Percentiles rank a stretch among this genome's conserved stretches.
These are phyloP conservation scores for Linnemannia exigua DNA, from an alignment of 192 early-diverging fungal genomes.

Conservation along the genomic window DNA sequence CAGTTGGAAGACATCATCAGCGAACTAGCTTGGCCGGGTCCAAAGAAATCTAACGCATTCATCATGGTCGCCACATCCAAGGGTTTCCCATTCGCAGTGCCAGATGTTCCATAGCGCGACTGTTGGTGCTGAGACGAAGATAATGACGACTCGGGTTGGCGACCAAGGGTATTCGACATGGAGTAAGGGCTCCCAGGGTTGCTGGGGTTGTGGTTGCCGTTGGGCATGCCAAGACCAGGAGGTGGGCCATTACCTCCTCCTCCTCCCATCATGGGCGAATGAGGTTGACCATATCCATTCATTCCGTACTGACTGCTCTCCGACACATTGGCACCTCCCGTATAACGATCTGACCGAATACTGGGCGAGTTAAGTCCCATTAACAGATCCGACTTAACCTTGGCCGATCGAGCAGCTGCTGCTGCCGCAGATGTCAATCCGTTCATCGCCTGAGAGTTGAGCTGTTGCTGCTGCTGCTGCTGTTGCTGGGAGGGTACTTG, in stretches of 20 bases:
- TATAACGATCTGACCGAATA: conserved; percentile 35
- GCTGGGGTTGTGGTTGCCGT: not conserved
- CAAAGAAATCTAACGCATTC: conserved; percentile 47
- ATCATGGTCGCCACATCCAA: conserved; percentile 52
- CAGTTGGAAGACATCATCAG: conserved; percentile 39
- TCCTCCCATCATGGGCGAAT: not conserved
- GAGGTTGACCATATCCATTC: conserved; percentile 21
- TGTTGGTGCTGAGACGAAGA: not conserved
- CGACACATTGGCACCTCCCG: conserved; percentile 3
- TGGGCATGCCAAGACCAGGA: conserved; percentile 39
- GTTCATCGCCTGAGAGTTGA: conserved; percentile 25
- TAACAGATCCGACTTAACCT: conserved; percentile 53
- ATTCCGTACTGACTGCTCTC: not conserved
- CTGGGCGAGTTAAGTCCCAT: conserved; percentile 49
- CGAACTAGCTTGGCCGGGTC: conserved; percentile 30
- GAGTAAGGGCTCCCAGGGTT: conserved; percentile 13
- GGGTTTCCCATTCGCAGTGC: conserved; percentile 14
- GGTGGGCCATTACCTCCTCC: conserved; percentile 18
- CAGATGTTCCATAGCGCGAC: not conserved
- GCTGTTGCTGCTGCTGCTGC: conserved; percentile 22
- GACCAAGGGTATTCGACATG: conserved; percentile 34
- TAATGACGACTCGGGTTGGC: conserved; percentile 18
- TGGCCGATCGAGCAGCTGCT: conserved; percentile 40
- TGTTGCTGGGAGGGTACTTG: conserved; percentile 19
- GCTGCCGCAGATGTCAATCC: conserved; percentile 11